Evolutionary conservation across 2,329 filamentous ascomycete species (phyloP).

Genomic region (Trichoderma pleuroti): DNA sequence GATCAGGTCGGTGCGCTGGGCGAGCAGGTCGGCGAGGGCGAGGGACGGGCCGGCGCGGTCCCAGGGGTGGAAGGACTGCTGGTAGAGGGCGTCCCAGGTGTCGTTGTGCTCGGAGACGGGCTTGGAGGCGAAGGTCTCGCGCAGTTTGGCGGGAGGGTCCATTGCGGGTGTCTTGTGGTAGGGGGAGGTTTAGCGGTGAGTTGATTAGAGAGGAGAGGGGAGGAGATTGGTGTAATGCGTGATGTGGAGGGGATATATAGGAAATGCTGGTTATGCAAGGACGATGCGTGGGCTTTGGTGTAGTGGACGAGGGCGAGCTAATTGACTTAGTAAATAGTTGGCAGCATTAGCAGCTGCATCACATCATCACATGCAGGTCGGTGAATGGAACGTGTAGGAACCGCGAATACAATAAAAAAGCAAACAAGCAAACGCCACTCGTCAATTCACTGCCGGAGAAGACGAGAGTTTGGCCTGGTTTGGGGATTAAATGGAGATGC

Average conservation of each 20-base stretch:
- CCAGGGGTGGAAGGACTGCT: conserved; percentile 48
- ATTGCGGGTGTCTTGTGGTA: neutral
- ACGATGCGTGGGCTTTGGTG: neutral
- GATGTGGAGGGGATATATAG: no score
- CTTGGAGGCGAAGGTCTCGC: conserved; percentile 34
- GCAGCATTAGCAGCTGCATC: neutral
- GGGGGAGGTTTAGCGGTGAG: no score
- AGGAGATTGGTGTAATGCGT: no score
- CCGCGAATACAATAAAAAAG: neutral
- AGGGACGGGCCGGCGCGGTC: conserved; percentile 52
- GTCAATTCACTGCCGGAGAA: neutral
- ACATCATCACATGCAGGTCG: neutral
- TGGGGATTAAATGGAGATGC: neutral
- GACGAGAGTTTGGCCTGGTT: neutral
- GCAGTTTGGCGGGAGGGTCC: conserved; percentile 28
- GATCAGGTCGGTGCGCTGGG: conserved; percentile 44
- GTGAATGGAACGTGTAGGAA: neutral
- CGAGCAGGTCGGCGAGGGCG: conserved; percentile 52
- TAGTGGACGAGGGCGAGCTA: neutral
- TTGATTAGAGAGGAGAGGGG: neutral
- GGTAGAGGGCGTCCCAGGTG: conserved; percentile 49
- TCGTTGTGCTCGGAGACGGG: conserved; percentile 35
- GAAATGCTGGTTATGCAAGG: neutral
- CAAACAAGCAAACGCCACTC: neutral
- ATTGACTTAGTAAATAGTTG: neutral